A percentile compares a stretch with the other conserved stretches of the same genome.
Evolutionary conservation across 805 yeast species (phyloP).

Genomic region (Monosporozyma unispora): DNA sequence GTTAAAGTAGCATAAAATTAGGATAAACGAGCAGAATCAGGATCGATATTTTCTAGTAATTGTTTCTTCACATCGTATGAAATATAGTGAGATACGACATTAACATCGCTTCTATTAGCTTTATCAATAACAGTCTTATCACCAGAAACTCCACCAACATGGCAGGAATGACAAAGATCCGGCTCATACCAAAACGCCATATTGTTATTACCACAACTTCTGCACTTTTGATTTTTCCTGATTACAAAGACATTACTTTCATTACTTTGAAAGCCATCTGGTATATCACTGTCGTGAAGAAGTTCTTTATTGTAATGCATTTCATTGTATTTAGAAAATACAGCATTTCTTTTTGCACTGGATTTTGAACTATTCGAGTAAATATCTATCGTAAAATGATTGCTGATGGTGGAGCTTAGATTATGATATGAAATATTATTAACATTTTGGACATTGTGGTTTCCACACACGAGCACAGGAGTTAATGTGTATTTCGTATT

Average conservation of each 20-base stretch:
- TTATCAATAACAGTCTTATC: background rate
- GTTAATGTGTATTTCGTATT: background rate
- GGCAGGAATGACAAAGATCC: slow-evolving; percentile 13
- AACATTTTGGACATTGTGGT: background rate
- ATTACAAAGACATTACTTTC: background rate
- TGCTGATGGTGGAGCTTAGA: slow-evolving; percentile 1
- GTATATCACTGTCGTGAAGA: background rate
- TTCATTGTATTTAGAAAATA: slow-evolving; percentile 10
- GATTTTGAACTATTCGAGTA: slow-evolving; percentile 9
- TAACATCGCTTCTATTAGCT: background rate
- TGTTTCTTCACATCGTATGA: background rate
- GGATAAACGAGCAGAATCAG: background rate
- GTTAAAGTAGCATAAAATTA: background rate
- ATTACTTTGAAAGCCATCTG: background rate
- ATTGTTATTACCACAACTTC: slow-evolving; percentile 8
- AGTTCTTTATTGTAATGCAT: background rate
- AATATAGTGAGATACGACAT: background rate
- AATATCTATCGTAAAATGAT: slow-evolving; percentile 6
- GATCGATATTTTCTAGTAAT: background rate
- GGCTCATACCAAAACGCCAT: slow-evolving; percentile 17
- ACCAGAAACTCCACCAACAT: background rate
- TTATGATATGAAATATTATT: slow-evolving; percentile 1
- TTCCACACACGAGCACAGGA: slow-evolving; percentile 10
- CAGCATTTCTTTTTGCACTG: slow-evolving; percentile 1
- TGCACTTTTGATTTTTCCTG: slow-evolving; percentile 8